phyloP scores from a whole-genome alignment of 2,329 filamentous ascomycete species.

The Neoascochyta sp. region DNA sequence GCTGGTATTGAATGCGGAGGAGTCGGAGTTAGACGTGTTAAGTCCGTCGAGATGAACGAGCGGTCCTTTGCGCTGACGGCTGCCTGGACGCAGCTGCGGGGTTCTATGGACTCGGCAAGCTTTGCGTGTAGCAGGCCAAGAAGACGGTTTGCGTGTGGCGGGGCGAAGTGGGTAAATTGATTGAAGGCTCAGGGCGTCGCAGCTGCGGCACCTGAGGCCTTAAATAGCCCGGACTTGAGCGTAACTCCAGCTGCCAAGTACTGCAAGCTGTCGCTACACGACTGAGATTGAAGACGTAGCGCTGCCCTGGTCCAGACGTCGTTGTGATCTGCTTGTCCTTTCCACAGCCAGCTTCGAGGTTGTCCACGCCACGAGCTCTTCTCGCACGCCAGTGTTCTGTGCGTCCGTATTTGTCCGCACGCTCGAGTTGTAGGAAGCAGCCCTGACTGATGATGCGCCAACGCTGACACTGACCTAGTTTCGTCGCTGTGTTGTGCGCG shows the following conservation, averaged over 20 bases:
- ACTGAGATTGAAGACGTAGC: constrained; percentile 20
- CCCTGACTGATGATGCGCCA: too few species aligned
- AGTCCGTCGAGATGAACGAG: constrained; percentile 18
- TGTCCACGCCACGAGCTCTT: too few species aligned
- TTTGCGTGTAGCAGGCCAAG: too few species aligned
- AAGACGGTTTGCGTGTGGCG: constrained; percentile 4
- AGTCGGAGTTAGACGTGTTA: constrained; percentile 20
- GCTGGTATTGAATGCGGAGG: constrained; percentile 4
- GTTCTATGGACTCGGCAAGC: too few species aligned
- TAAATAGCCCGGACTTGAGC: constrained; percentile 25
- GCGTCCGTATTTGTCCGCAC: too few species aligned
- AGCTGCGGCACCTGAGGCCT: too few species aligned
- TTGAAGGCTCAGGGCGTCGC: constrained; percentile 15
- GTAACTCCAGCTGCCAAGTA: constrained; percentile 29
- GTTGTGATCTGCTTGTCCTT: constrained; percentile 8
- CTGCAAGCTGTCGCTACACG: constrained; percentile 4
- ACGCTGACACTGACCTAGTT: too few species aligned
- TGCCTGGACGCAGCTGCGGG: constrained; percentile 3
- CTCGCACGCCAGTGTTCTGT: not conserved
- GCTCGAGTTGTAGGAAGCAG: too few species aligned
- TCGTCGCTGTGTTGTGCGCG: too few species aligned
- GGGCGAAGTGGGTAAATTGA: constrained; percentile 10
- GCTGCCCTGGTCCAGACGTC: constrained; percentile 9
- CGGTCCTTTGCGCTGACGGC: constrained; percentile 4
- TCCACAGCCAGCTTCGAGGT: too few species aligned